These are phyloP conservation scores for Talaromyces sp. DNA, from an alignment of 2,329 filamentous ascomycete genomes.

Conservation along the genomic window DNA sequence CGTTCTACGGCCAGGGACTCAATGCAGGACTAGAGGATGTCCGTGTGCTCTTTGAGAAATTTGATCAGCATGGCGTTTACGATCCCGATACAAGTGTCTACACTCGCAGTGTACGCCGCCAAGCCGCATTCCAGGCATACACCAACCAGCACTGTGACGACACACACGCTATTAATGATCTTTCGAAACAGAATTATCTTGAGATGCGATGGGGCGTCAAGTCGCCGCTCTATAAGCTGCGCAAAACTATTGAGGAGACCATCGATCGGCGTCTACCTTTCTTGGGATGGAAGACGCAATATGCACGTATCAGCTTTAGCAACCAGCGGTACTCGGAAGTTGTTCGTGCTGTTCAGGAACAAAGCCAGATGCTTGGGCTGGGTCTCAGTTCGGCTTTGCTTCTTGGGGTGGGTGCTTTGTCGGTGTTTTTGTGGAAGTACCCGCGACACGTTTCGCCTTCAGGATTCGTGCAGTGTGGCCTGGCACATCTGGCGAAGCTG, in stretches of 20 bases:
- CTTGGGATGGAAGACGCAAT: constrained; percentile 89
- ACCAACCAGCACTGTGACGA: constrained; percentile 73
- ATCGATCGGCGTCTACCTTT: constrained; percentile 74
- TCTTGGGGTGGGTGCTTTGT: constrained; percentile 32
- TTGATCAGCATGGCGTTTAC: constrained; percentile 68
- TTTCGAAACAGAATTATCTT: constrained; percentile 86
- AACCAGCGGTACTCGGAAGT: constrained; percentile 91
- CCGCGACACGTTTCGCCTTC: constrained; percentile 26
- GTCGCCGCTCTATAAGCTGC: constrained; percentile 72
- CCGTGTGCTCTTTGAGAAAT: constrained; percentile 76
- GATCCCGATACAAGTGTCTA: constrained; percentile 38
- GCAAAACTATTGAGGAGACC: constrained; percentile 85
- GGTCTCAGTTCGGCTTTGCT: constrained; percentile 33
- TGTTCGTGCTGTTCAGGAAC: constrained; percentile 67
- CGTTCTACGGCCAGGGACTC: constrained; percentile 98
- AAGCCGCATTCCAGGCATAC: constrained; percentile 69
- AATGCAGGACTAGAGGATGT: constrained; percentile 96
- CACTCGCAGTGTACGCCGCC: constrained; percentile 46
- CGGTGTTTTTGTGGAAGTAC: constrained; percentile 36
- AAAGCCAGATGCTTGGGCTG: constrained; percentile 63
- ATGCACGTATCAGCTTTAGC: constrained; percentile 87
- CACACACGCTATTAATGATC: constrained; percentile 85
- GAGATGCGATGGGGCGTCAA: constrained; percentile 91
- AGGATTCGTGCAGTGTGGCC: constrained; percentile 16
- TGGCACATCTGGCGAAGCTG: constrained; percentile 17